Evolutionary conservation across 495 filamentous ascomycete genomes (phyloP), one percentile per base, ranked within the genome.

Genomic region (Cercophora sp.): DNA sequence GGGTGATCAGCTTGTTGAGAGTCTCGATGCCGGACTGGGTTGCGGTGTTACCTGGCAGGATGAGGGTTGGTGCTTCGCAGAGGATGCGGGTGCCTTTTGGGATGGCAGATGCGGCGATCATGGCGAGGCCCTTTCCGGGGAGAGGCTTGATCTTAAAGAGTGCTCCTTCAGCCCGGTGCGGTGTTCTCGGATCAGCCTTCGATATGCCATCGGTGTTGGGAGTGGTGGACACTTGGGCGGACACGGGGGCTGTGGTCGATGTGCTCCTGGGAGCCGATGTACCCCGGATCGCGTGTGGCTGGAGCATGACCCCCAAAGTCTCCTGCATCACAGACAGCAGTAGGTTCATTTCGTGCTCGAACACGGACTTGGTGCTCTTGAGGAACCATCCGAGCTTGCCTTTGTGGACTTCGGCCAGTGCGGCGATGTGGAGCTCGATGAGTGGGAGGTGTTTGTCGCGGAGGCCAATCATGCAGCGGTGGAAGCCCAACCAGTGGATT

Each of bases 41-140:
- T 15, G 11, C 4, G 0, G 11, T 6, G 45, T n/a, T 5, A 16
- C 18, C 26, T 1, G 45, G 45, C n/a, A 35, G 4, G 8, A 15
- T 48, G 26, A 48, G 3, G 16, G 29, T 8, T 16, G 45, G 45
- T 5, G 27, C 18, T 19, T 48, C 45, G 16, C 9, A 20, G 29
- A 48, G 29, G 45, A 48, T 48, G 8, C 45, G 45, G 29, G 45
- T 23, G 29, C 45, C 45, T 29, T 22, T 48, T 26, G 45, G 45
- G 45, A 48, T 48, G 4, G 26, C 29, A 24, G 4, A 9, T 45
- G 42, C n/a, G 42, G 42, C 42, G 2, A 45, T n/a, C 42, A 45
- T 45, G 24, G 4, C 42, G 11, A 27, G 42, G 16, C 42, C 42
- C 23, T 45, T 45, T 5, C 42, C 42, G 4, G 20, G 42, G 16